Base-by-base conservation (phyloP, 768 basidiomycete species). In the Sporobolomyces phaffii region DNA sequence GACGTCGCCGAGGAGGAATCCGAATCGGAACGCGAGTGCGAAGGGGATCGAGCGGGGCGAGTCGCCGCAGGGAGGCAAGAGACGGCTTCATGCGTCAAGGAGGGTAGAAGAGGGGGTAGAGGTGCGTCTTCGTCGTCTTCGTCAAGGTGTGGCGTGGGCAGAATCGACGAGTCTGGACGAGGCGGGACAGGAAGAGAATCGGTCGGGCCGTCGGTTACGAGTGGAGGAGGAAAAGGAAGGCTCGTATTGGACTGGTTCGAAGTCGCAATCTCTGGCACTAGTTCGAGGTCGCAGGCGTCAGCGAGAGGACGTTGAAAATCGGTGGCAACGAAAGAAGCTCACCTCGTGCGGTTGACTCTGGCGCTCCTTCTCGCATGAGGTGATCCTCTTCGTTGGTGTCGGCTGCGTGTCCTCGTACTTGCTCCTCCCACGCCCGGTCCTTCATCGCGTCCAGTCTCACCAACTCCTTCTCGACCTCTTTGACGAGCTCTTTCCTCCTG, bases 401-500 rank as follows among this genome's bases (percentile, higher is more conserved):
- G 17, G 38, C 9, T 9, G 9, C 38, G 38, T 38, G 9, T 38
- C 2, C 2, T 40, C 31, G 29, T 20, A 28, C 48, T 44, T 62
- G 65, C 58, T 41, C 33, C 60, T 64, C 63, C 69, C 69, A 64
- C 43, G 44, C 68, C 9, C 8, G 11, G 24, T 65, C 69, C 61
- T 41, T 70, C 38, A 49, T 15, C 47, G 8, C 57, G 18, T 70
- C 69, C 4, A 70, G 31, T 48, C 36, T 63, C 15, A 29, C 29
- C 34, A 70, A 28, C 41, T 70, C 69, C 11, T 1, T 36, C 47
- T 70, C 69, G 31, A 70, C 60, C 31, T 14, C 18, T 28, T 31
- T 43, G 24, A 70, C 69, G 26, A 70, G 34, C n/a, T 20, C 60
- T 53, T 70, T 70, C 49, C 77, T 56, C 34, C 44, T 62, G 26